A percentile compares a stretch with the other conserved stretches of the same genome.
phyloP scores from a whole-genome alignment of 1,284 basidiomycete species.

The Pseudozyma hubeiensis region DNA sequence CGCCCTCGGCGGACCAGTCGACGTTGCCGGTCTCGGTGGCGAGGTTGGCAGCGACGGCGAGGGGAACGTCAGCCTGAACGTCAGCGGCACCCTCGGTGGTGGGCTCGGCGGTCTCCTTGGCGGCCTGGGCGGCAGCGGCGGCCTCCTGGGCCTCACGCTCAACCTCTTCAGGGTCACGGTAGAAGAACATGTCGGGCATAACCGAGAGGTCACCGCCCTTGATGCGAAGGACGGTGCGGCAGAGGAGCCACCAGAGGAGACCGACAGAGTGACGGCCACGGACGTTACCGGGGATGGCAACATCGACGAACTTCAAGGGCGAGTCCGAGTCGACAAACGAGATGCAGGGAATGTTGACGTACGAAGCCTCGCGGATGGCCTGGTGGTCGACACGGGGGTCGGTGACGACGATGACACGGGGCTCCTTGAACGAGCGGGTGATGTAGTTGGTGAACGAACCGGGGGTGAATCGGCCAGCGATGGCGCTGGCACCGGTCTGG shows the following conservation, averaged over 20 bases:
- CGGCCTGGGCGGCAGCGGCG: conserved; percentile 70
- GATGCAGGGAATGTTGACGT: conserved; percentile 99
- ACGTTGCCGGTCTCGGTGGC: conserved; percentile 71
- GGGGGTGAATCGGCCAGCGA: conserved; percentile 98
- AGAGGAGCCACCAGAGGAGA: conserved; percentile 98
- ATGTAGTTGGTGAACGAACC: conserved; percentile 98
- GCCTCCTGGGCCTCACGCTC: conserved; percentile 96
- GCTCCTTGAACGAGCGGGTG: conserved; percentile 99
- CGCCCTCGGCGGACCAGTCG: conserved; percentile 80
- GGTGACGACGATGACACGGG: conserved; percentile 95
- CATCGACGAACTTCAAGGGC: conserved; percentile 94
- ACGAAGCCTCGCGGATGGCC: conserved; percentile 98
- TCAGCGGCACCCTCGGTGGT: conserved; percentile 74
- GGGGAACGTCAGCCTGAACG: conserved; percentile 72
- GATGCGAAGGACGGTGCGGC: conserved; percentile 95
- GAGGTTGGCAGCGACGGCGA: conserved; percentile 56
- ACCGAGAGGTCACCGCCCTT: conserved; percentile 95
- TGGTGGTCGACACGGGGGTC: conserved; percentile 99
- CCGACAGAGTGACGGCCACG: conserved; percentile 97
- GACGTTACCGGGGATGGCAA: conserved; percentile 99
- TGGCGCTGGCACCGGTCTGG: conserved; percentile 97
- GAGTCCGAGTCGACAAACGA: conserved; percentile 98
- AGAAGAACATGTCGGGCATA: conserved; percentile 99
- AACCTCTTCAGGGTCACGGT: conserved; percentile 98
- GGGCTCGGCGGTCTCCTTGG: conserved; percentile 58